Percentiles rank a stretch among this genome's conserved stretches.
phyloP scores from a whole-genome alignment of 768 basidiomycete species.

The Cubamyces sp. region DNA sequence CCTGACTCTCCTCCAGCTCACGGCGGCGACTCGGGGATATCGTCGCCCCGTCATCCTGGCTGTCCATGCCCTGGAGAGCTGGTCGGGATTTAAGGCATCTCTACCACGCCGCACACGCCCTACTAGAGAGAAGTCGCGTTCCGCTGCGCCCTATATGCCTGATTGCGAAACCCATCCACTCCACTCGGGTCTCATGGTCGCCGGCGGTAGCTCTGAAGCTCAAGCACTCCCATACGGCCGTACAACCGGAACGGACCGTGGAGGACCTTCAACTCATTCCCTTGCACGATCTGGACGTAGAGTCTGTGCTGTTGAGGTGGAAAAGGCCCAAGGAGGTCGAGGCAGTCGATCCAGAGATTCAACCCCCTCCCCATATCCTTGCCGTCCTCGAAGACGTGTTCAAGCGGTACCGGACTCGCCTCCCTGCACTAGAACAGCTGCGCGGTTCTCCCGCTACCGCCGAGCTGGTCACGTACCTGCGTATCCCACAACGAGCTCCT shows the following conservation, averaged over 20 bases:
- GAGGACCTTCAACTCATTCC: not conserved
- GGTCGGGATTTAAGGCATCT: constrained; percentile 57
- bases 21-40: constrained; percentile 42
- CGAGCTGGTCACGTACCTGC: constrained; percentile 9
- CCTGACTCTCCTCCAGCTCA: constrained; percentile 33
- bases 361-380: constrained; percentile 12
- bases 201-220: constrained; percentile 24
- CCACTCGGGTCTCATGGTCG: constrained; percentile 19
- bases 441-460: not conserved
- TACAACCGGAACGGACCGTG: not conserved
- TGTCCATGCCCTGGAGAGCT: constrained; percentile 77
- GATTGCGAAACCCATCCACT: constrained; percentile 24
- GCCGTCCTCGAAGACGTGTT: constrained; percentile 3
- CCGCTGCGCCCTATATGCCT: constrained; percentile 19
- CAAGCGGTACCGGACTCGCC: not conserved
- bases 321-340: not conserved
- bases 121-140: constrained; percentile 26
- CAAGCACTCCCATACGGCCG: constrained; percentile 14
- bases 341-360: not conserved
- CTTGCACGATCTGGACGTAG: constrained; percentile 1
- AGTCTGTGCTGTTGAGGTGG: constrained; percentile 5
- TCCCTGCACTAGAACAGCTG: not conserved
- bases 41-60: constrained; percentile 45
- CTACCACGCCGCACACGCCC: constrained; percentile 41
- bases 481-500: constrained; percentile 5